A percentile compares a stretch with the other conserved stretches of the same genome.
Evolutionary conservation across 352 stramenopile genomes (phyloP).

Genomic region (Discostella stelligera): DNA sequence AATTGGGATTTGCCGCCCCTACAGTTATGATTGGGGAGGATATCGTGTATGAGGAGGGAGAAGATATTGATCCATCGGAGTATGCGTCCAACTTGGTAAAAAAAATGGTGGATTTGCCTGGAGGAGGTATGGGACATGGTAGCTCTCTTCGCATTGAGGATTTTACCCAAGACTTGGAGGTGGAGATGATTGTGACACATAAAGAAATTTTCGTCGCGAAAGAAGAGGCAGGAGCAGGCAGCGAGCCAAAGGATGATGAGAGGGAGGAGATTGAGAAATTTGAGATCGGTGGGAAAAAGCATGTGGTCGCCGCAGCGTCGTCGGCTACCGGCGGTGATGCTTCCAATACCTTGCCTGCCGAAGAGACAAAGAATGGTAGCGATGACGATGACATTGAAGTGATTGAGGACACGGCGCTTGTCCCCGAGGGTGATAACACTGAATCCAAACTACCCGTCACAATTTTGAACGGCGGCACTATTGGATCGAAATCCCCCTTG

Average conservation of each 20-base stretch:
- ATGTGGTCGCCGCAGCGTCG: conserved; percentile 6
- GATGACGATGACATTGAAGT: conserved; percentile 37
- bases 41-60: conserved; percentile 93
- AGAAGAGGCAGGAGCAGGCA: conserved; percentile 29
- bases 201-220: conserved; percentile 54
- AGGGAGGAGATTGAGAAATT: conserved; percentile 58
- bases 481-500: conserved; percentile 11
- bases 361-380: conserved; percentile 27
- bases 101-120: conserved; percentile 85
- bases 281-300: conserved; percentile 54
- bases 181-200: conserved; percentile 73
- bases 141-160: conserved; percentile 92
- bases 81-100: conserved; percentile 88
- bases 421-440: conserved; percentile 21
- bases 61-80: conserved; percentile 78
- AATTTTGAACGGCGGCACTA: neutral
- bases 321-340: conserved; percentile 6
- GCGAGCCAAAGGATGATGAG: conserved; percentile 35
- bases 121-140: conserved; percentile 90
- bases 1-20: conserved; percentile 82
- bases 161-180: conserved; percentile 90
- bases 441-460: conserved; percentile 10
- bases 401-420: conserved; percentile 12
- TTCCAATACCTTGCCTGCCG: neutral
- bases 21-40: conserved; percentile 66